These are phyloP conservation scores for Cercospora sp. DNA, from an alignment of 2,329 filamentous ascomycete species.

Conservation along the genomic window DNA sequence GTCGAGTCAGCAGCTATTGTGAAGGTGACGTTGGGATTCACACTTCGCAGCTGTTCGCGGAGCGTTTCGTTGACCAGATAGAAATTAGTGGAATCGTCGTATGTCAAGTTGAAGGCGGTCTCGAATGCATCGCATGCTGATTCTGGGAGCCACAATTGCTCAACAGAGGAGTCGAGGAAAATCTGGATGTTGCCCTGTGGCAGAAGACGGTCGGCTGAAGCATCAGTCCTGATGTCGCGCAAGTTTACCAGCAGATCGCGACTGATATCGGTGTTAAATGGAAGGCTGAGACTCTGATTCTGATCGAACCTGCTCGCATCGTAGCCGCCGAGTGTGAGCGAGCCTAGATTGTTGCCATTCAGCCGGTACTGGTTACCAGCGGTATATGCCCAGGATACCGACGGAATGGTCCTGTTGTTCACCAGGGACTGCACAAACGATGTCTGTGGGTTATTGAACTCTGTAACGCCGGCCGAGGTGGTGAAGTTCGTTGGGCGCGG, in stretches of 20 bases:
- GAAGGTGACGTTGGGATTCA: conserved; percentile 40
- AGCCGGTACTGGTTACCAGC: conserved; percentile 42
- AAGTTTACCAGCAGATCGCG: conserved; percentile 41
- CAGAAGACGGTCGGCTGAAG: conserved; percentile 30
- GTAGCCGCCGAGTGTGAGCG: conserved; percentile 44
- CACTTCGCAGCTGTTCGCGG: conserved; percentile 31
- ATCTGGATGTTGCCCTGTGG: conserved; percentile 43
- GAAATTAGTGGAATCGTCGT: conserved; percentile 31
- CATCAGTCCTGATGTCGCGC: conserved; percentile 34
- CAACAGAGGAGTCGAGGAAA: conserved; percentile 64
- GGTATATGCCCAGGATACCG: conserved; percentile 42
- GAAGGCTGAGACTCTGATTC: conserved; percentile 39
- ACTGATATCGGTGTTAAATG: conserved; percentile 36
- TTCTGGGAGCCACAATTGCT: conserved; percentile 64
- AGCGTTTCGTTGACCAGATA: conserved; percentile 41
- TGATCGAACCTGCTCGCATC: conserved; percentile 40
- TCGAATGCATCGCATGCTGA: conserved; percentile 42
- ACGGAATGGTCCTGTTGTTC: conserved; percentile 39
- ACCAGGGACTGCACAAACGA: conserved; percentile 39
- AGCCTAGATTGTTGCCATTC: conserved; percentile 39
- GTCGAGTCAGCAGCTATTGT: conserved; percentile 34
- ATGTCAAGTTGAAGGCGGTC: conserved; percentile 40
- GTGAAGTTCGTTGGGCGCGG: conserved; percentile 42
- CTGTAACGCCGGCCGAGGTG: conserved; percentile 15
- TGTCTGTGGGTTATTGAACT: conserved; percentile 38